phyloP scores from a whole-genome alignment of 768 basidiomycete genomes.

The Pholiota conissans region DNA sequence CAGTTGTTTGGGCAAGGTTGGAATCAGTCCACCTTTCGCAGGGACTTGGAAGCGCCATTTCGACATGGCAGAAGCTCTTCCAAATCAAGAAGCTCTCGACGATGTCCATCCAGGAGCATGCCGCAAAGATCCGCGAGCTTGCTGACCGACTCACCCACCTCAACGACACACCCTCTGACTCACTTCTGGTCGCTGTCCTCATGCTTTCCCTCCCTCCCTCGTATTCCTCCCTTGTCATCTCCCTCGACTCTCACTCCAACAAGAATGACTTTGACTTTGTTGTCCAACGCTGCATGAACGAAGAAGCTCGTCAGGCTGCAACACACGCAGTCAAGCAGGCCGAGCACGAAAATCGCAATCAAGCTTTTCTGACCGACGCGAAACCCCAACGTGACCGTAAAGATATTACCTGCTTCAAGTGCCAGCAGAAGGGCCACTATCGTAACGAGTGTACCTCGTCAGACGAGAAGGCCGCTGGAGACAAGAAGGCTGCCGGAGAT shows the following conservation, averaged over 20 bases:
- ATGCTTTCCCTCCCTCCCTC: not conserved
- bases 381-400: not conserved
- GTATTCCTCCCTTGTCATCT: not conserved
- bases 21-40: not conserved
- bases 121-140: not conserved
- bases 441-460: not conserved
- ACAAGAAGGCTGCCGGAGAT: no score
- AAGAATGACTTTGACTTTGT: not conserved
- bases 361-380: not conserved
- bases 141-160: not conserved
- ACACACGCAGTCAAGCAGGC: not conserved
- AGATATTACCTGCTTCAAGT: not conserved
- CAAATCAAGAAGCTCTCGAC: not conserved
- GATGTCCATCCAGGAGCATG: not conserved
- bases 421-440: not conserved
- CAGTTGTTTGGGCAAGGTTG: not conserved
- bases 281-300: not conserved
- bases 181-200: not conserved
- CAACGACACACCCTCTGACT: not conserved
- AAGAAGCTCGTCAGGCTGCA: not conserved
- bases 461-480: not conserved
- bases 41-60: not conserved
- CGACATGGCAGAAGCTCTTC: not conserved
- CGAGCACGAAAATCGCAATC: not conserved
- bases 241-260: not conserved